These are phyloP conservation scores for Hypericum perforatum DNA, from an alignment of 345 rosid genomes.

Conservation along the genomic window DNA sequence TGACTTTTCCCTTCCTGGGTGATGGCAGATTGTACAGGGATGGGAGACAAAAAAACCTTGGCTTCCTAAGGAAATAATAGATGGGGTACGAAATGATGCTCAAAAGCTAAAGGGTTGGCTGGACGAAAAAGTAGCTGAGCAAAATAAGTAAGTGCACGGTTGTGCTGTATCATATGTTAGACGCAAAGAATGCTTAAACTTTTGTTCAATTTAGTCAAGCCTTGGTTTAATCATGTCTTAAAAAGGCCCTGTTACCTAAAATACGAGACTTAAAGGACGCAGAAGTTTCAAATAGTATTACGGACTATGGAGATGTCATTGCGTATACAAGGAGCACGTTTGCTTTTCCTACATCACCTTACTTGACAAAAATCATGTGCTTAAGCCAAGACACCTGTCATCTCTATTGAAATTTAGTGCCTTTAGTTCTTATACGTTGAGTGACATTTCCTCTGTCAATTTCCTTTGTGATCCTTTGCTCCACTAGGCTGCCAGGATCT, in stretches of 20 bases:
- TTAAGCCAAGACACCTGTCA: no score
- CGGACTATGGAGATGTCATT: no score
- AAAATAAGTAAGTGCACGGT: constrained; percentile 47
- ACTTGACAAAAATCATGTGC: no score
- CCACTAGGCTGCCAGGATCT: constrained; percentile 40
- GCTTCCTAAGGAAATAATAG: constrained; percentile 71
- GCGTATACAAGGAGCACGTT: no score
- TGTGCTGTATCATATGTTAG: not conserved
- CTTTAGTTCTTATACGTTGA: not conserved
- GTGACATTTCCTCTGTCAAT: not conserved
- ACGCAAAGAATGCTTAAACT: not conserved
- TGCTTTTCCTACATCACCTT: no score
- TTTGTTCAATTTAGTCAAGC: not conserved
- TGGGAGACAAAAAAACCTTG: constrained; percentile 81
- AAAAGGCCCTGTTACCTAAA: no score
- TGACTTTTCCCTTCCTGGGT: constrained; percentile 8
- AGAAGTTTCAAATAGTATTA: no score
- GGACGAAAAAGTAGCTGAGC: constrained; percentile 73
- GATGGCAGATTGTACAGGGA: constrained; percentile 41
- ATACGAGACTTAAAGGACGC: no score
- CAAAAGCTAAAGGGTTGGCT: constrained; percentile 73
- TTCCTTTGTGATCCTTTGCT: not conserved
- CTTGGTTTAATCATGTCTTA: not conserved
- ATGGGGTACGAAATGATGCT: constrained; percentile 61
- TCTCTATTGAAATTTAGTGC: no score